Evolutionary conservation across 352 stramenopile species (phyloP), one percentile per base, ranked within the genome.

Genomic region (Pythium scleroteichum): DNA sequence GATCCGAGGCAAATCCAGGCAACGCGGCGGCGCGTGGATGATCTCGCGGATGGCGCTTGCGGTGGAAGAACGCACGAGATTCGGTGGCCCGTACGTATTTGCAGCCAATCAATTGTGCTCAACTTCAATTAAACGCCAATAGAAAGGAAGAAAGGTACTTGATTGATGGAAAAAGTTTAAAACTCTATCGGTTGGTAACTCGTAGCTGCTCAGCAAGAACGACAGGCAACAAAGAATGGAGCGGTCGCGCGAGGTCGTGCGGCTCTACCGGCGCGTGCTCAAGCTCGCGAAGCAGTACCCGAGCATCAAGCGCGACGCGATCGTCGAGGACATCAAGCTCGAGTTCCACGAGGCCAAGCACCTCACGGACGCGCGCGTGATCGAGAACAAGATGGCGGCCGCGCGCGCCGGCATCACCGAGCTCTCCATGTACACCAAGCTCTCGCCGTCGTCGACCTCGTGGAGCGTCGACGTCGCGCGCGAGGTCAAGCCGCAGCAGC

Each of bases 281-380:
- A 88, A 93, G 83, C 71, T 95, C 53, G 85, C 80, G 46, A 78
- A 86, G 68, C 73, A 77, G 47, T 95, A 92, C 68, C 85, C 85
- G 62, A 95, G 85, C 76, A 55, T 95, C 61, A 95, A 95, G 78
- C 81, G 83, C 48, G 73, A 89, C 40, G 79, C 83, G 14, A 87
- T 95, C 57, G 72, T 94, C 48, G 66, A 71, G 32, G 88, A 96
- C 66, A 92, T 94, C 68, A 91, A 92, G 70, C 69, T 76, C 40
- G 80, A 94, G 68, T 93, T 94, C 73, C 85, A 92, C 62, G 78
- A 84, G 27, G 87, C 81, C 69, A 88, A 92, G 70, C 27, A 60
- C 39, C 62, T 92, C 33, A 82, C 79, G 32, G 81, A 90, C 58
- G 58, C 73, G 27, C 68, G 68, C 41, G 67, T 73, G 50, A 88